These are phyloP conservation scores for Eragrostis tef DNA, from an alignment of 202 grass and related monocot species.

Conservation along the genomic window DNA sequence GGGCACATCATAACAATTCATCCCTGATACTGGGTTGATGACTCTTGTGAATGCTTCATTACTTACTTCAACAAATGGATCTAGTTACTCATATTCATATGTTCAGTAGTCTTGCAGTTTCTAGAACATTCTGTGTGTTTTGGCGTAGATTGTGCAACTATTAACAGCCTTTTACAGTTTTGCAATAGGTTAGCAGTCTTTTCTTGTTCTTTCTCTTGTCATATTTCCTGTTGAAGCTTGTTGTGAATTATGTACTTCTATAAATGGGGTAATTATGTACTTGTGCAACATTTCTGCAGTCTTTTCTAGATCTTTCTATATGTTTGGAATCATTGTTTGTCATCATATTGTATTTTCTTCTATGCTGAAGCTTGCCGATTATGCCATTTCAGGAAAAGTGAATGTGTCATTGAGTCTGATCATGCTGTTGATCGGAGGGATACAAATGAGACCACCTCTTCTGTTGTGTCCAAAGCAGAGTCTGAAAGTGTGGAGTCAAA, in stretches of 20 bases:
- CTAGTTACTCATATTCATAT: not conserved
- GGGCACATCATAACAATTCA: not conserved
- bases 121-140: not conserved
- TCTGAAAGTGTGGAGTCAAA: constrained; percentile 48
- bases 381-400: constrained; percentile 48
- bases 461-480: constrained; percentile 37
- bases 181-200: not conserved
- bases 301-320: not conserved
- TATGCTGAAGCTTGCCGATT: constrained; percentile 28
- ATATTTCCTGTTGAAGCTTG: not conserved
- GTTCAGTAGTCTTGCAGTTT: constrained; percentile 5
- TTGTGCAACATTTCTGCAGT: constrained; percentile 20
- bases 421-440: constrained; percentile 43
- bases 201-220: not conserved
- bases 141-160: constrained; percentile 11
- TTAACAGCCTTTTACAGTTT: not conserved
- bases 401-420: constrained; percentile 4
- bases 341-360: constrained; percentile 22
- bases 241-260: not conserved
- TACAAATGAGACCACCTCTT: constrained; percentile 38
- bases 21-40: not conserved
- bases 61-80: not conserved
- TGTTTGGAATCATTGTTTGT: constrained; percentile 33
- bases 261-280: not conserved
- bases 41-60: not conserved